Evolutionary conservation across 163 green algal genomes (phyloP), one percentile per base, ranked within the genome.

Genomic region (Botryococcus braunii): DNA sequence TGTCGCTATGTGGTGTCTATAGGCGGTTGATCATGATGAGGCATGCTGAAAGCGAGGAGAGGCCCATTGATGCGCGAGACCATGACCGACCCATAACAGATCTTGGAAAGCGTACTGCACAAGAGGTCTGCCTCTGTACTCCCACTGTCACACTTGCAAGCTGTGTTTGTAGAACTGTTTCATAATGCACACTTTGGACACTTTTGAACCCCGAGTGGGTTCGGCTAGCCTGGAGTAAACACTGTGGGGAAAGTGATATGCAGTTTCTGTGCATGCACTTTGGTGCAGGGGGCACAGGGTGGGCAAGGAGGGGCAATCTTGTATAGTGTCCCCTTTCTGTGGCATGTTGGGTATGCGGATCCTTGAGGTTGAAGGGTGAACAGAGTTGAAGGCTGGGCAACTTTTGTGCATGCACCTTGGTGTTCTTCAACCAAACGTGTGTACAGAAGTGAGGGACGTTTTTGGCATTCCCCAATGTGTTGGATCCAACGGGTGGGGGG

Each of bases 11-110:
- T n/a, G n/a, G n/a, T n/a, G n/a, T 52, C 43, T 27, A 52, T 52
- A 82, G 77, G 29, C 73, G 70, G 25, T 56, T 89, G 1, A 77
- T 89, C 9, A 70, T 89, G 25, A 83, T 89, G 72, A 71, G 82
- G 7, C 83, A 89, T 25, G 81, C 83, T 11, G 76, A 82, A 27
- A 83, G 72, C 29, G 64, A 58, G 8, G 64, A 58, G 8, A 34
- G 58, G 6, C 27, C 27, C 17, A 35, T 29, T 1, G 35, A 17
- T 0, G 38, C 32, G 1, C 63, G 80, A 17, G 85, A 91, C 60
- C 83, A 91, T 49, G 83, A 89, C 35, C 32, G 84, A 8, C 77
- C 72, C 0, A 82, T 91, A 56, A 83, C 74, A 34, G 5, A 27
- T 1, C 36, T 27, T 8, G 77, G 77, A 8, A 47, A 56, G 1